Evolutionary conservation across 108 stramenopile species (phyloP), one percentile per base, ranked within the genome.

Genomic region (Nitzschia sp.): DNA sequence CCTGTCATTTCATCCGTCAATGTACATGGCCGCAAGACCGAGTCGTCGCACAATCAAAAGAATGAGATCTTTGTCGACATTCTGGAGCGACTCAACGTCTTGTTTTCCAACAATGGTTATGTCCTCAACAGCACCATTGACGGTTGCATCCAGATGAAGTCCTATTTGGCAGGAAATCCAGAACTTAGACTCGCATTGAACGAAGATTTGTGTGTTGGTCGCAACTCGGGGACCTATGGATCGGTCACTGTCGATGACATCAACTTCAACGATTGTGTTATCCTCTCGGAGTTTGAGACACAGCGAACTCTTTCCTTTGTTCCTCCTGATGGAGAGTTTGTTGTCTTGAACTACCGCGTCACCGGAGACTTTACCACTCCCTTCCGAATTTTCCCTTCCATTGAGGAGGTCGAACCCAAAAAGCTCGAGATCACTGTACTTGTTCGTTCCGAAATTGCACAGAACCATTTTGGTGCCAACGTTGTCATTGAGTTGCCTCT

Each of bases 21-120:
- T 72, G 84, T 71, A 24, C 85, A 82, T 69, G 90, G 89, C 25
- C 67, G 78, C 42, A 89, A 84, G 58, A 74, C 84, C 14, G 71
- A 74, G 21, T 37, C 79, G 37, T 66, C 65, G 29, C 37, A 67
- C 26, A 88, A 89, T 57, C 92, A 97, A 74, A 94, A 96, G 80
- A 99, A 98, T 78, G 99, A 99, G 75, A 99, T 99, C 44, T 99
- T 98, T 81, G 99, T 99, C 15, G 99, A 99, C 74, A 98, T 99
- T 78, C 71, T 99, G 44, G 99, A 99, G 82, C 83, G 97, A 54
- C 79, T 99, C 34, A 97, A 92, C 71, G 95, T 99, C 40, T 77
- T 98, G n/a, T 98, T 99, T 80, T 93, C 94, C 59, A 84, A 89
- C 67, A 97, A 89, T 68, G 99, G 99, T 10, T 97, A 98, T 70